Conservation (phyloP, 441 rosid genomes). For the Arabidopsis lyrata region DNA sequence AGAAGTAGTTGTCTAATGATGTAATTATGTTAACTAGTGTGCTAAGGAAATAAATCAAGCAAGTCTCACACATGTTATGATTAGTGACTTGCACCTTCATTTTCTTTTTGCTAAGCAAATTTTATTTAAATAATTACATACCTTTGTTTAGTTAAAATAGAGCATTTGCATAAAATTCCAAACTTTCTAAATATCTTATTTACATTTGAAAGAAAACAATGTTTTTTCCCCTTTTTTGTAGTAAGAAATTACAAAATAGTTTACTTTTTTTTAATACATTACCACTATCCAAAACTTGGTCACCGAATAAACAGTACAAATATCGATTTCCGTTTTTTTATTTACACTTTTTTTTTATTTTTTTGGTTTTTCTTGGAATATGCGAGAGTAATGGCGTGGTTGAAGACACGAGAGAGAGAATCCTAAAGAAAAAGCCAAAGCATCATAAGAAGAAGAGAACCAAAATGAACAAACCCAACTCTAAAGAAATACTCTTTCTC, state of each 20-base stretch:
- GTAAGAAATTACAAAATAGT: not conserved
- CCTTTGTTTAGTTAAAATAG: not conserved
- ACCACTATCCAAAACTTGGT: not conserved
- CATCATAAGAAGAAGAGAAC: not conserved
- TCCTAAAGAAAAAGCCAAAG: slow-evolving; percentile 34
- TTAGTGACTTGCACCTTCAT: slow-evolving; percentile 26
- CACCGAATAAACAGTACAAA: slow-evolving; percentile 16
- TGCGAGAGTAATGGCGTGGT: slow-evolving; percentile 36
- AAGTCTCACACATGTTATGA: slow-evolving; percentile 25
- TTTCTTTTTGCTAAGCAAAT: not conserved
- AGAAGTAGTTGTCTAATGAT: slow-evolving; percentile 16
- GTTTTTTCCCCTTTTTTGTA: not conserved
- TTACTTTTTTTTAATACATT: not conserved
- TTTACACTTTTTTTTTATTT: not conserved
- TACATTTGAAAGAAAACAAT: too few relatives aligned
- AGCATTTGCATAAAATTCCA: not conserved
- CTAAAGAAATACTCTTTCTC: slow-evolving; percentile 28
- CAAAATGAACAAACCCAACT: slow-evolving; percentile 29
- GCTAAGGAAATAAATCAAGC: slow-evolving; percentile 11
- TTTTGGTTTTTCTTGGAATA: slow-evolving; percentile 16
- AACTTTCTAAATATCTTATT: not conserved
- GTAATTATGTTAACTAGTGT: slow-evolving; percentile 11
- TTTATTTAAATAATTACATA: not conserved
- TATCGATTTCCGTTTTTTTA: not conserved
- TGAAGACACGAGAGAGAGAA: slow-evolving; percentile 40